Base-by-base conservation (phyloP, 768 basidiomycete genomes). In the Termitomyces sp. region DNA sequence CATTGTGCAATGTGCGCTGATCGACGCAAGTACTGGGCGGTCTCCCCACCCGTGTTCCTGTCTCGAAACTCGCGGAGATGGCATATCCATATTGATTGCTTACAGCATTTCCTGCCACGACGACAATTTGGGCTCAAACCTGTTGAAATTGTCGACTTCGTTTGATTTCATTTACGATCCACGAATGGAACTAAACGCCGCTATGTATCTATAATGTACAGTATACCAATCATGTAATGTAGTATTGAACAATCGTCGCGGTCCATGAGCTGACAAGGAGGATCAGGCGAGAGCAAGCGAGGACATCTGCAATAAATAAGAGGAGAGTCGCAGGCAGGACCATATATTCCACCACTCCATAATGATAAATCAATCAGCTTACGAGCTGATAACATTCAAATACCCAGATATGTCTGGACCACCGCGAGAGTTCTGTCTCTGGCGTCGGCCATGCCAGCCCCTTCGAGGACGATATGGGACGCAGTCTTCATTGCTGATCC, bases 31-130 rank as follows among this genome's bases (percentile, higher is more conserved):
- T 66, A 55, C 11, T 66, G 65, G 65, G 65, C 65, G 7, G 62
- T 66, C 16, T 63, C 65, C n/a, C 65, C 65, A 12, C 65, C 65
- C 2, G 44, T 66, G 16, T 66, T 66, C 57, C 38, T 66, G 20
- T 66, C 65, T 15, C 57, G 58, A 38, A 59, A 66, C 42, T 66
- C 65, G 18, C 62, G 65, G n/a, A 50, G 59, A 38, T 66, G 65
- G 65, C 65, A 66, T 42, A 32, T 66, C 7, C 65, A 66, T 40
- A 35, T 59, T 28, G 65, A 66, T 32, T 63, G 62, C 44, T 45
- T 66, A 18, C 65, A 66, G 22, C 62, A 66, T 42, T 48, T 66
- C 44, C 39, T 66, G 50, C 62, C 65, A 18, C 65, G 65, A 15
- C 59, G 54, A 8, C 65, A 66, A 46, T 66, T 66, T 56, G 65